Percentiles rank a stretch among this genome's conserved stretches.
phyloP scores from a whole-genome alignment of 352 stramenopile genomes.

The Globisporangium splendens region DNA sequence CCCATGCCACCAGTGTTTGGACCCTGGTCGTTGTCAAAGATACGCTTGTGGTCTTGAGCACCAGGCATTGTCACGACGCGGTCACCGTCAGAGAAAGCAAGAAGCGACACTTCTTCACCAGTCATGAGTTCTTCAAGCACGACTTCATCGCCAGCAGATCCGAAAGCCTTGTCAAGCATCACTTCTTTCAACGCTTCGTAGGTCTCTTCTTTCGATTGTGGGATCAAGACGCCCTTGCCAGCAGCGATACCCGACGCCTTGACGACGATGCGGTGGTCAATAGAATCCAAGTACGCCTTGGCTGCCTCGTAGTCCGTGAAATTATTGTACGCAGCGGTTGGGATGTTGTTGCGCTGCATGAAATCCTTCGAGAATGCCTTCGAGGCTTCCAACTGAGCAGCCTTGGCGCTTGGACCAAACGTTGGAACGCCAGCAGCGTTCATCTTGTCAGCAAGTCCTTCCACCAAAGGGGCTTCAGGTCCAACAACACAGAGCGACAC shows the following conservation, averaged over 20 bases:
- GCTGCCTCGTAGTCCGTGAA: slow-evolving; percentile 94
- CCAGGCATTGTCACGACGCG: slow-evolving; percentile 94
- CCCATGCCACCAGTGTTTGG: slow-evolving; percentile 99
- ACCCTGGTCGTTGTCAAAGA: slow-evolving; percentile 95
- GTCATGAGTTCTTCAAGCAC: slow-evolving; percentile 99
- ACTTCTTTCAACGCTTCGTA: slow-evolving; percentile 94
- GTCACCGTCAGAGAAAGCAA: slow-evolving; percentile 98
- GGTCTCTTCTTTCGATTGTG: slow-evolving; percentile 90
- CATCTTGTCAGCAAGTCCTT: slow-evolving; percentile 95
- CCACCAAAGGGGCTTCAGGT: slow-evolving; percentile 96
- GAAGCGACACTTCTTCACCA: slow-evolving; percentile 96
- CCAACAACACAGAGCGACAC: slow-evolving; percentile 97
- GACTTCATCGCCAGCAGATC: slow-evolving; percentile 93
- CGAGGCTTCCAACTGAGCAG: slow-evolving; percentile 96
- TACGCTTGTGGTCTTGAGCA: slow-evolving; percentile 99
- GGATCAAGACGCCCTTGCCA: slow-evolving; percentile 98
- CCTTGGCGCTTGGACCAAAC: slow-evolving; percentile 95
- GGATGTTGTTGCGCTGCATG: slow-evolving; percentile 96
- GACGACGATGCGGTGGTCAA: slow-evolving; percentile 96
- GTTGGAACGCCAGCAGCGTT: slow-evolving; percentile 88
- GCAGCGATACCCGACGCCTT: slow-evolving; percentile 99
- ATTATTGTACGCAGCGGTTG: slow-evolving; percentile 95
- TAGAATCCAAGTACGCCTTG: slow-evolving; percentile 90
- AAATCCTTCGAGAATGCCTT: slow-evolving; percentile 99
- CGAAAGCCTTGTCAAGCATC: slow-evolving; percentile 97